These are phyloP conservation scores for Rhynchosporium secalis DNA, from an alignment of 2,329 filamentous ascomycete species.

Conservation along the genomic window DNA sequence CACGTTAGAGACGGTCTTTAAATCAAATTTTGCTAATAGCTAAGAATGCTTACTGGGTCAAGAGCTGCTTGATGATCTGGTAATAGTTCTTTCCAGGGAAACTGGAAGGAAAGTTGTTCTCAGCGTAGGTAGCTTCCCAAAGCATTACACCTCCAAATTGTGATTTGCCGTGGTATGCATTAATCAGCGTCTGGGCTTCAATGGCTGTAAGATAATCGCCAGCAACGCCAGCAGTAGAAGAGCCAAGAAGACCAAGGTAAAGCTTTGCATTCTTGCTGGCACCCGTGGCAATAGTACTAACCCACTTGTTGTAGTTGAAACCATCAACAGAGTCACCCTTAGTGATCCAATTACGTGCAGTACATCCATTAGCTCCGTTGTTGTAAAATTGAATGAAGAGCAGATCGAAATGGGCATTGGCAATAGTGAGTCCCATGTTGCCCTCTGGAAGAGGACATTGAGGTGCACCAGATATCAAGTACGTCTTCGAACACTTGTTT, in stretches of 20 bases:
- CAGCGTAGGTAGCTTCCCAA: constrained; percentile 36
- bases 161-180: constrained; percentile 24
- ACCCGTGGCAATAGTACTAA: constrained; percentile 23
- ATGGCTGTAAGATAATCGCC: constrained; percentile 31
- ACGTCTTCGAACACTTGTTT: constrained; percentile 32
- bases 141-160: constrained; percentile 41
- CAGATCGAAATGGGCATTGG: constrained; percentile 35
- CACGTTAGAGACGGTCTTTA: no score
- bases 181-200: constrained; percentile 33
- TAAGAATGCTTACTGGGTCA: constrained; percentile 9
- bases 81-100: constrained; percentile 13
- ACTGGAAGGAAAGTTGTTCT: constrained; percentile 25
- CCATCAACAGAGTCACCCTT: constrained; percentile 3
- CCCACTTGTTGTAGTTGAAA: constrained; percentile 37
- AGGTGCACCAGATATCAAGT: constrained; percentile 39
- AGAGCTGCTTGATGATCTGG: constrained; percentile 28
- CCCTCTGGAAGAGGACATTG: constrained; percentile 37
- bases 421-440: constrained; percentile 38
- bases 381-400: constrained; percentile 41
- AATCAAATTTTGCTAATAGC: no score
- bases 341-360: constrained; percentile 33
- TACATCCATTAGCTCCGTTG: constrained; percentile 32
- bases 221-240: constrained; percentile 8
- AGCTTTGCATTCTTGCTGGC: constrained; percentile 35
- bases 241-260: constrained; percentile 37